phyloP scores from a whole-genome alignment of 1,284 basidiomycete genomes.

The Pseudozyma hubeiensis region DNA sequence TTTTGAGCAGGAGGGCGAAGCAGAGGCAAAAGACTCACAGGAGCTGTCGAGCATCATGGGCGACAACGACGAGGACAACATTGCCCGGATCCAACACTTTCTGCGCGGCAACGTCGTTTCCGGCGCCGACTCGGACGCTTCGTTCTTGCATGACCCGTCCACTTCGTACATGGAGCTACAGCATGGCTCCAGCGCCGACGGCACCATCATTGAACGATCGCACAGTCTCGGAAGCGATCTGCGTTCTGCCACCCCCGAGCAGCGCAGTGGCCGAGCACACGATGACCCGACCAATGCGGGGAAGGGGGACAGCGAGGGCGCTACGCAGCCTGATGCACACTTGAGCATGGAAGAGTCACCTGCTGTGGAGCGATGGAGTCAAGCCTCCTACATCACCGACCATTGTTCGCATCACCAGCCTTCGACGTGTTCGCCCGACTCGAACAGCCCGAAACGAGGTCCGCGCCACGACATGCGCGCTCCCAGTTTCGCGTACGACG shows the following conservation, averaged over 20 bases:
- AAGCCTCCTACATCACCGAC: constrained; percentile 18
- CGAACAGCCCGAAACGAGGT: constrained; percentile 13
- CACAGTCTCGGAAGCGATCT: constrained; percentile 18
- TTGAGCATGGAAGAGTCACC: constrained; percentile 1
- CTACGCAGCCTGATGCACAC: background rate
- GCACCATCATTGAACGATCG: constrained; percentile 32
- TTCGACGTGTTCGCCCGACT: constrained; percentile 17
- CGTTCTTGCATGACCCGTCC: constrained; percentile 6
- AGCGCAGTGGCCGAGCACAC: background rate
- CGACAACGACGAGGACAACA: constrained; percentile 29
- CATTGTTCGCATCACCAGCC: constrained; percentile 12
- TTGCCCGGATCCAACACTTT: constrained; percentile 41
- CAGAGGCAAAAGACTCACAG: constrained; percentile 1
- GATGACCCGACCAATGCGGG: background rate
- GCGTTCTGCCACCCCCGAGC: background rate
- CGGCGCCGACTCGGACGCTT: constrained; percentile 20
- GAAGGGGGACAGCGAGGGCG: background rate
- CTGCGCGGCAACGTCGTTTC: constrained; percentile 35
- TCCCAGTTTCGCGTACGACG: constrained; percentile 27
- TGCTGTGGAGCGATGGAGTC: constrained; percentile 29
- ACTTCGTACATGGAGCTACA: background rate
- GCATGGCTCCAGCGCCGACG: constrained; percentile 20
- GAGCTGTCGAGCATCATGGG: constrained; percentile 13
- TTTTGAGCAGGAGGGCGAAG: background rate
- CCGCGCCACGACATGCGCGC: constrained; percentile 18